A percentile compares a stretch with the other conserved stretches of the same genome.
Evolutionary conservation across 140 eudicot species (phyloP).

Genomic region (Bidens hawaiensis): DNA sequence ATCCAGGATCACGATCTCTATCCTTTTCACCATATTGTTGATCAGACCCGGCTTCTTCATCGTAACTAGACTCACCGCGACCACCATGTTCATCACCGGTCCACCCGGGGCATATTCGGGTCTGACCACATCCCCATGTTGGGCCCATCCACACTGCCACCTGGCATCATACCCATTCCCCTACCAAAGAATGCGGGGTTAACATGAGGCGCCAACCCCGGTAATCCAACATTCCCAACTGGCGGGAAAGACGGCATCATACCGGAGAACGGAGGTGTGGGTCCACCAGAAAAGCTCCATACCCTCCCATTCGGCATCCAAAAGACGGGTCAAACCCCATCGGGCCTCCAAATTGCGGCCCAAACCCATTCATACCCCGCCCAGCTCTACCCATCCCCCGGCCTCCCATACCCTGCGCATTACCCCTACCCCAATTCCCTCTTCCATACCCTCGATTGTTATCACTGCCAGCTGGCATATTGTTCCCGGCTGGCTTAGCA

Average conservation of each 20-base stretch:
- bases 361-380: conserved; percentile 30
- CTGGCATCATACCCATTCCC: conserved; percentile 95
- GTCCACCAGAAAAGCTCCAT: conserved; percentile 79
- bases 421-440: conserved; percentile 84
- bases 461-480: conserved; percentile 35
- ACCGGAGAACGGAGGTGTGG: conserved; percentile 61
- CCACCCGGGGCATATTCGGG: conserved; percentile 77
- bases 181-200: conserved; percentile 75
- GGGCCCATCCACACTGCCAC: conserved; percentile 59
- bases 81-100: conserved; percentile 82
- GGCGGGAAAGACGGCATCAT: conserved; percentile 70
- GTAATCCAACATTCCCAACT: conserved; percentile 70
- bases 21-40: conserved; percentile 75
- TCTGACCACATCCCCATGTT: conserved; percentile 91
- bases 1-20: conserved; percentile 46
- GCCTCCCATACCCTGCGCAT: conserved; percentile 54
- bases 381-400: conserved; percentile 64
- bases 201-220: conserved; percentile 94
- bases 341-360: too few relatives aligned
- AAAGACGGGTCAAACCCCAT: conserved; percentile 88
- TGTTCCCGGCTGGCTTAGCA: conserved; percentile 41
- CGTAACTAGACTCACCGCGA: conserved; percentile 78
- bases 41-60: conserved; percentile 84
- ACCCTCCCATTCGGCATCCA: conserved; percentile 74
- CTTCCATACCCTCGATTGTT: conserved; percentile 54